Percentiles rank a stretch among this genome's conserved stretches.
phyloP scores from a whole-genome alignment of 2,329 filamentous ascomycete species.

The Dactylonectria estremocensis region DNA sequence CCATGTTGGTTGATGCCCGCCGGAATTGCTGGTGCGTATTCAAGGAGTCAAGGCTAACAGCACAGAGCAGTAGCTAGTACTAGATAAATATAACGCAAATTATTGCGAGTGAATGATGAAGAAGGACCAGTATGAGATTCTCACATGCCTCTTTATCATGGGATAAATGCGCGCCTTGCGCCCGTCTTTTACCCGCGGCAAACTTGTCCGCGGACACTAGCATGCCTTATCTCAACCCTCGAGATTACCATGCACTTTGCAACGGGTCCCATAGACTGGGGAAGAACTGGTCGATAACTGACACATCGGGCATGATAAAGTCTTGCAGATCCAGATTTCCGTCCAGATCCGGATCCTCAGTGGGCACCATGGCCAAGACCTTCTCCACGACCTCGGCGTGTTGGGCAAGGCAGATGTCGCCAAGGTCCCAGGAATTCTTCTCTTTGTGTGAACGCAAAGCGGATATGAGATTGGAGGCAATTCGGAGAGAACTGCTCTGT shows the following conservation, averaged over 20 bases:
- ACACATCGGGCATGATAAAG: slow-evolving; percentile 52
- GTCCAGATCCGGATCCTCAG: slow-evolving; percentile 38
- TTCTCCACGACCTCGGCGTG: slow-evolving; percentile 64
- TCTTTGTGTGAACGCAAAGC: slow-evolving; percentile 58
- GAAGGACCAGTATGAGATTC: background rate
- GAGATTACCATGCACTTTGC: slow-evolving; percentile 51
- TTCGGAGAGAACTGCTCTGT: slow-evolving; percentile 57
- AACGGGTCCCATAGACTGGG: slow-evolving; percentile 56
- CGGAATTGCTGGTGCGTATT: background rate
- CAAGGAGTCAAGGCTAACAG: background rate
- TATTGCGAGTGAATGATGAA: background rate
- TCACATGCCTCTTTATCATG: slow-evolving; percentile 18
- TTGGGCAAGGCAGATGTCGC: slow-evolving; percentile 64
- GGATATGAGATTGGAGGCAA: slow-evolving; percentile 60
- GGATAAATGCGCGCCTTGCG: background rate
- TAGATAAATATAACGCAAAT: background rate
- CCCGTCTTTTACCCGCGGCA: slow-evolving; percentile 7
- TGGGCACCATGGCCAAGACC: slow-evolving; percentile 51
- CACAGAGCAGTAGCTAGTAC: background rate
- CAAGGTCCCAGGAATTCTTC: slow-evolving; percentile 63
- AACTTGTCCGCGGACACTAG: slow-evolving; percentile 24
- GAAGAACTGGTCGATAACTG: slow-evolving; percentile 54
- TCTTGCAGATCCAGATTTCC: slow-evolving; percentile 43
- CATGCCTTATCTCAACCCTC: slow-evolving; percentile 10
- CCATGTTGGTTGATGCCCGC: slow-evolving; percentile 34